Base-by-base conservation (phyloP, 139 green algal species). In the Chlorella vulgaris region DNA sequence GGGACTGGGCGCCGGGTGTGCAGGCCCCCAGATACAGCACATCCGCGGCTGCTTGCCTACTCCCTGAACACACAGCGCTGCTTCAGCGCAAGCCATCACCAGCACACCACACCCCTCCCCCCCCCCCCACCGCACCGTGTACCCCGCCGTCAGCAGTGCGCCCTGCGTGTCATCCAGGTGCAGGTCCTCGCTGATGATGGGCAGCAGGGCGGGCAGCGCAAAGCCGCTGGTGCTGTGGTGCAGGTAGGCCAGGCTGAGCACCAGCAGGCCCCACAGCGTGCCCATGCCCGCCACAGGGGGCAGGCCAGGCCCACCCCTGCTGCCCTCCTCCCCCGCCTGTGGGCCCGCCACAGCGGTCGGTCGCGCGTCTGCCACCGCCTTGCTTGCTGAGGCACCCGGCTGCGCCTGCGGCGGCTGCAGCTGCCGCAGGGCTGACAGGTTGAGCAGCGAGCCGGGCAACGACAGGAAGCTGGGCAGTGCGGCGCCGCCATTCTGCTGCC, bases 201-300 rank as follows among this genome's bases (percentile, higher is more conserved):
- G 94, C 69, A 97, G 82, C 85, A 97, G 86, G 0, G 92, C 91
- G 35, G 94, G 94, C 63, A 97, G 78, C 26, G 87, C 91, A 87
- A 94, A 97, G 21, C 89, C 89, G 22, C 81, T 89, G 26, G 91
- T 94, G 22, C 91, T 92, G 76, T 96, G 91, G 84, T 97, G 94
- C n/a, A 97, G 81, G 68, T 97, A 97, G 13, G 90, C 87, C 1
- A 96, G 36, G 38, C 62, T 86, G 7, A 97, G 82, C 21, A 97
- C 82, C 31, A 90, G 55, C 69, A 97, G 80, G 24, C 87, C 89
- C 91, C 91, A 97, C 21, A 95, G 67, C 29, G 90, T 93, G 36
- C 80, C 86, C 18, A 90, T 66, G 50, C 28, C 28, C 24, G 70
- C 51, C 6, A 42, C 31, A 5, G 35, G 36, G 15, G 65, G 73